Evolutionary conservation across 345 rosid species (phyloP), one percentile per base, ranked within the genome.

Genomic region (Noccaea bulbosa): DNA sequence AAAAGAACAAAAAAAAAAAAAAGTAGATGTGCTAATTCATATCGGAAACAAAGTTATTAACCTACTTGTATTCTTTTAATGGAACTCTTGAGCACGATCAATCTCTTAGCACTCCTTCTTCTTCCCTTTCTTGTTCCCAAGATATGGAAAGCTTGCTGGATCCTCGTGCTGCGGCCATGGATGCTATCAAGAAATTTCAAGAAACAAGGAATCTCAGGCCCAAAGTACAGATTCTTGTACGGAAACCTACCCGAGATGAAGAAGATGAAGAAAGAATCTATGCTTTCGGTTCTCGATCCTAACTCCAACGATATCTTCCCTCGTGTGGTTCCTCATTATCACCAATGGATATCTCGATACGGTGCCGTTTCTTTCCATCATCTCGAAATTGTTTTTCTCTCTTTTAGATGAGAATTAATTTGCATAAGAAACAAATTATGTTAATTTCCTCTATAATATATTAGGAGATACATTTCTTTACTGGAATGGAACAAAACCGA

Each of bases 151-250:
- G 59, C 22, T 33, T 33, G 40, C 34, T 54, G 59, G 59, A 14
- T 54, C 40, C 8, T 54, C 34, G 7, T 54, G 8, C 8, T 54
- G 40, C 59, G 59, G 59, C 59, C 59, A 54, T 54, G 40, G 59
- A 14, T 54, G 12, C 34, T 33, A 33, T 33, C 59, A 54, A 54
- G 59, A 54, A 54, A 22, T 8, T 54, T 54, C 40, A 54, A 54
- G 59, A 54, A 54, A 54, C 59, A 54, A 54, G 59, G 59, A 54
- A 54, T 54, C 40, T 54, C 40, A 33, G 59, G 59, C 22, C 59
- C 59, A 33, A 54, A 54, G 15, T 54, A 54, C 59, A 54, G 59
- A 54, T 33, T 54, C 59, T 3, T 33, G 10, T 33, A 54, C 40
- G 59, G 59, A 54, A 54, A 54, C 59, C 59, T 54, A 22, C 17